A percentile compares a stretch with the other conserved stretches of the same genome.
These are phyloP conservation scores for Hura crepitans DNA, from an alignment of 441 rosid genomes.

Conservation along the genomic window DNA sequence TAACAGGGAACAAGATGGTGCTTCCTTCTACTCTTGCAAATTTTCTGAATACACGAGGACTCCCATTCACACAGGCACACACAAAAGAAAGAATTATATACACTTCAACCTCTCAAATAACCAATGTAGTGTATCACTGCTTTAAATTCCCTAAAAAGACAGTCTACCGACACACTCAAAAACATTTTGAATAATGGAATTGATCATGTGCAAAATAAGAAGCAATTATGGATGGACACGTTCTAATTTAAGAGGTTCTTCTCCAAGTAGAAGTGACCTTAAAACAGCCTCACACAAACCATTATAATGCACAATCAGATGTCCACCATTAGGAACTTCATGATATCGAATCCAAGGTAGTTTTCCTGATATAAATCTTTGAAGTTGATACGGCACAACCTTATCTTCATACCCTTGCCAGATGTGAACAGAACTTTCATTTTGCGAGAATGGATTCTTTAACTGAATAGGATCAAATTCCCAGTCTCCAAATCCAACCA, in stretches of 20 bases:
- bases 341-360: conserved; percentile 50
- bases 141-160: not conserved
- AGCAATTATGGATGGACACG: conserved; percentile 24
- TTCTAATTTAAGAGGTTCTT: conserved; percentile 41
- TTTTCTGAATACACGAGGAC: not conserved
- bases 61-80: not conserved
- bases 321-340: conserved; percentile 47
- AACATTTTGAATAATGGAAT: conserved; percentile 20
- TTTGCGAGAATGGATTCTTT: conserved; percentile 36
- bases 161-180: conserved; percentile 19
- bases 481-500: conserved; percentile 48
- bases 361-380: conserved; percentile 34
- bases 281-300: conserved; percentile 43
- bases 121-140: conserved; percentile 14
- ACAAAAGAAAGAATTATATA: conserved; percentile 22
- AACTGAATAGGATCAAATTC: conserved; percentile 49
- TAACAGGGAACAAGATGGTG: not conserved
- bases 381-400: conserved; percentile 49
- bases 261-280: conserved; percentile 41
- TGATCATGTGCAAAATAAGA: conserved; percentile 9
- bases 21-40: conserved; percentile 5
- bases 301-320: conserved; percentile 41
- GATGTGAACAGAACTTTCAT: conserved; percentile 38
- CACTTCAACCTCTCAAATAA: conserved; percentile 23
- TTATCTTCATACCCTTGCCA: conserved; percentile 51